These are phyloP conservation scores for Diplodia scrobiculata DNA, from an alignment of 2,329 filamentous ascomycete genomes.

Conservation along the genomic window DNA sequence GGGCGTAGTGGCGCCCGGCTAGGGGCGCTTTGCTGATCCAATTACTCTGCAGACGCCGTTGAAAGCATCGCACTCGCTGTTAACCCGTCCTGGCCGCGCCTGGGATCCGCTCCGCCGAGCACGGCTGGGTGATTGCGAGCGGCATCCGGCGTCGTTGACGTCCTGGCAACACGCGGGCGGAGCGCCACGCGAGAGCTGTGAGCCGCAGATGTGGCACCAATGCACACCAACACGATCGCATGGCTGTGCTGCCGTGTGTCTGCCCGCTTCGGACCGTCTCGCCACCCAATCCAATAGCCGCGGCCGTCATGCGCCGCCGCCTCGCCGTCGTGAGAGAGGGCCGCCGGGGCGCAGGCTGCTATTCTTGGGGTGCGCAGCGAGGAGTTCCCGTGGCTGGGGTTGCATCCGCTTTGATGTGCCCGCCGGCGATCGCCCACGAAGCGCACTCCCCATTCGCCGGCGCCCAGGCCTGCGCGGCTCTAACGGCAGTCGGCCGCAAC, in stretches of 20 bases:
- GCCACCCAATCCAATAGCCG: constrained; percentile 17
- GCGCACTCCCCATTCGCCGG: constrained; percentile 11
- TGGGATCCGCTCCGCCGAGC: background rate
- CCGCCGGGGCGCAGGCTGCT: constrained; percentile 5
- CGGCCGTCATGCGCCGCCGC: background rate
- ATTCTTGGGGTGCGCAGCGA: constrained; percentile 13
- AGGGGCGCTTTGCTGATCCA: constrained; percentile 13
- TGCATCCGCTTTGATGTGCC: constrained; percentile 20
- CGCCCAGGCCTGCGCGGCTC: constrained; percentile 18
- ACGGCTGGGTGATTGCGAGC: constrained; percentile 22
- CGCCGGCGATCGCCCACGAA: constrained; percentile 19
- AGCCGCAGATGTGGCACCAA: background rate
- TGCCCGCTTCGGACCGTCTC: constrained; percentile 13
- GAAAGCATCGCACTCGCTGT: constrained; percentile 5
- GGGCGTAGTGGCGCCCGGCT: constrained; percentile 8
- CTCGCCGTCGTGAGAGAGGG: background rate
- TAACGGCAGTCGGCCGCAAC: constrained; percentile 22
- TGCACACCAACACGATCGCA: background rate
- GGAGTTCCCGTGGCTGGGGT: constrained; percentile 19
- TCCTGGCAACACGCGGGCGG: background rate
- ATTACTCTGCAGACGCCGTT: constrained; percentile 13
- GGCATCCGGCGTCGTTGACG: background rate
- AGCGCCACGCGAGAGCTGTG: constrained; percentile 2
- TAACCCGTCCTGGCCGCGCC: background rate
- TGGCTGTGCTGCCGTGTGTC: constrained; percentile 20